phyloP scores from a whole-genome alignment of 176 grass and related monocot genomes.

The Oryza glaberrima region DNA sequence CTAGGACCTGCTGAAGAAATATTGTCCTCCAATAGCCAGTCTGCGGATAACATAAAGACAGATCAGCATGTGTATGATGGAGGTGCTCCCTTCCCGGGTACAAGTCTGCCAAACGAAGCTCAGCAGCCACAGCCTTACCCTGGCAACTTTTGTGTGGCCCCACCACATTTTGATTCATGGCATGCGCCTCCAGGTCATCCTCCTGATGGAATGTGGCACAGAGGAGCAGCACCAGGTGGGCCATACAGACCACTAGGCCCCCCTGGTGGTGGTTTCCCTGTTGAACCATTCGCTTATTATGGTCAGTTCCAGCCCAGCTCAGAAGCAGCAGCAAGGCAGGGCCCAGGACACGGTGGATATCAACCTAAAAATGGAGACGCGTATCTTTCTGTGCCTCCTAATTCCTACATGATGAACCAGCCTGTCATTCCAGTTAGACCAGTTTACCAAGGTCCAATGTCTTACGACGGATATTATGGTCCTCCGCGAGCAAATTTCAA shows the following conservation, averaged over 20 bases:
- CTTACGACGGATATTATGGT: conserved; percentile 79
- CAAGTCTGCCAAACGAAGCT: conserved; percentile 47
- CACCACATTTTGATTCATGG: conserved; percentile 80
- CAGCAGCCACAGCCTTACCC: conserved; percentile 54
- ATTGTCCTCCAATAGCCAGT: conserved; percentile 39
- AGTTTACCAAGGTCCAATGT: conserved; percentile 62
- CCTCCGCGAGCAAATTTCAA: conserved; percentile 58
- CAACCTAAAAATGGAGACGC: conserved; percentile 64
- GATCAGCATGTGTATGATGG: conserved; percentile 49
- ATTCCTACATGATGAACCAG: conserved; percentile 69
- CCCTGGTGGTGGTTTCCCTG: conserved; percentile 63
- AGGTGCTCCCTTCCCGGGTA: conserved; percentile 37
- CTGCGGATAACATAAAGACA: conserved; percentile 62
- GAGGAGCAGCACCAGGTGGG: conserved; percentile 59
- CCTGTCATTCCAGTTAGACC: conserved; percentile 76
- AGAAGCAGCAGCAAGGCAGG: conserved; percentile 57
- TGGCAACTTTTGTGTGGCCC: conserved; percentile 49
- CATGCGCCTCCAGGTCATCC: conserved; percentile 56
- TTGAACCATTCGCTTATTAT: conserved; percentile 70
- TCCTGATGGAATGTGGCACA: conserved; percentile 78
- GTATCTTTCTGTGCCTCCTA: conserved; percentile 58
- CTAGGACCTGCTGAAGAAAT: conserved; percentile 50
- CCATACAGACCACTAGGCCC: conserved; percentile 59
- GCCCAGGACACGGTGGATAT: conserved; percentile 51
- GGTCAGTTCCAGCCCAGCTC: conserved; percentile 66